Evolutionary conservation across 495 filamentous ascomycete genomes (phyloP).

Genomic region (Xylaria castorea): DNA sequence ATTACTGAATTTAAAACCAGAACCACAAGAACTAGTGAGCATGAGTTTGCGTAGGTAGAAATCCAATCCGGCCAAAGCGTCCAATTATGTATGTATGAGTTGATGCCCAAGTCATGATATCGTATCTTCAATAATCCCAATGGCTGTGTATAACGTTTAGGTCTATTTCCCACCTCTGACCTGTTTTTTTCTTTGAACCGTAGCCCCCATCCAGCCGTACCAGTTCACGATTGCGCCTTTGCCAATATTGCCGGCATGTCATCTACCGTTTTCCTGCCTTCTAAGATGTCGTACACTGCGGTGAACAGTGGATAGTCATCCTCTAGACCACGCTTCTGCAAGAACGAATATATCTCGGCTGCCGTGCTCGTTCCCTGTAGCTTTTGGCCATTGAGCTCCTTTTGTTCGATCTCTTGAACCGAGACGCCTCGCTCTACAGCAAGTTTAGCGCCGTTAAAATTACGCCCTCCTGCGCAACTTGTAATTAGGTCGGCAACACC

Average conservation of each 20-base stretch:
- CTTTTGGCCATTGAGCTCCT: conserved; percentile 95
- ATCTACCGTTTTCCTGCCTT: conserved; percentile 64
- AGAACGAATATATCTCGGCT: conserved; percentile 84
- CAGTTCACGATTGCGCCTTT: conserved; percentile 36
- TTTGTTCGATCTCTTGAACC: conserved; percentile 85
- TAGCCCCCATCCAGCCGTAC: conserved; percentile 10
- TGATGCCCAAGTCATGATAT: conserved; percentile 21
- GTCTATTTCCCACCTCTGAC: conserved; percentile 18
- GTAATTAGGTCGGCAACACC: conserved; percentile 98
- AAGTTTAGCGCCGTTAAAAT: conserved; percentile 92
- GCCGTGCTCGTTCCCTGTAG: conserved; percentile 93
- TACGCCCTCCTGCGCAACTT: conserved; percentile 86
- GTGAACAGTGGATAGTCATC: conserved; percentile 91
- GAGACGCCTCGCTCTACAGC: conserved; percentile 77
- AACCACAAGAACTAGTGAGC: background rate
- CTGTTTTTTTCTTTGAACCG: conserved; percentile 6
- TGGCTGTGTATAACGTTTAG: conserved; percentile 2
- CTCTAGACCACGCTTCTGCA: conserved; percentile 78
- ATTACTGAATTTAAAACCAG: background rate
- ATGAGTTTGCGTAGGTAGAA: background rate
- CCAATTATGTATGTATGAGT: conserved; percentile 8
- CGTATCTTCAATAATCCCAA: conserved; percentile 1
- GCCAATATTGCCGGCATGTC: conserved; percentile 67
- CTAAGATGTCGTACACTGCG: conserved; percentile 73
- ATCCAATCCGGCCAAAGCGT: background rate